Percentiles rank a stretch among this genome's conserved stretches.
These are phyloP conservation scores for Aspergillus hancockii DNA, from an alignment of 495 filamentous ascomycete genomes.

Conservation along the genomic window DNA sequence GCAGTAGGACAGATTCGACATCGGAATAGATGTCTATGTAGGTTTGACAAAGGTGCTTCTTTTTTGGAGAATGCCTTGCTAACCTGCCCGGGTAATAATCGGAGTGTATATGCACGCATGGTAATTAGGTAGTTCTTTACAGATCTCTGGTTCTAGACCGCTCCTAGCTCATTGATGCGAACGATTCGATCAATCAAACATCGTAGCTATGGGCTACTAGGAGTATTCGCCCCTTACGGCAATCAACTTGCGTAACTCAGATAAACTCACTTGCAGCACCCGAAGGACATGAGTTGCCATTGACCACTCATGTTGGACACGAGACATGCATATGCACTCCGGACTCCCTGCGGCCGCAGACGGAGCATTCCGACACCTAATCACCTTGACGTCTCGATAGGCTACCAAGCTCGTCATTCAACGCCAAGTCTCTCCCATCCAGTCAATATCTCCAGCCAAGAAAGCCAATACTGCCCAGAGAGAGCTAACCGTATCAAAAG, in stretches of 20 bases:
- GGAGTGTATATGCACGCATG: neutral
- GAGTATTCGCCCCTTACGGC: neutral
- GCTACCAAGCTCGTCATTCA: neutral
- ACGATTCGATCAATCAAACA: neutral
- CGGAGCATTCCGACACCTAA: neutral
- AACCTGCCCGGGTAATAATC: neutral
- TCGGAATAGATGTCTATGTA: neutral
- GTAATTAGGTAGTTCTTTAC: neutral
- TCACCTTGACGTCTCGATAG: neutral
- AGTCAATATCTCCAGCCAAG: conserved; percentile 5
- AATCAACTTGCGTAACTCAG: neutral
- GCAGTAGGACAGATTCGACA: neutral
- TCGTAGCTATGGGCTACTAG: neutral
- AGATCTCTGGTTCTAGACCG: neutral
- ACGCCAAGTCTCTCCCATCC: neutral
- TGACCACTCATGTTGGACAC: neutral
- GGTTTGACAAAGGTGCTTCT: neutral
- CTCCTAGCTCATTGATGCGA: neutral
- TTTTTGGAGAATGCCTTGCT: neutral
- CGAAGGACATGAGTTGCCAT: neutral
- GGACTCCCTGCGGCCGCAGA: conserved; percentile 21
- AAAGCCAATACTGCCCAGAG: conserved; percentile 10
- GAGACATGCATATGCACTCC: neutral
- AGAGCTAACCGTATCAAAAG: conserved; percentile 6
- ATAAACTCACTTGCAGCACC: neutral